Conservation (phyloP, 306 rosid genomes). For the Bauhinia variegata region DNA sequence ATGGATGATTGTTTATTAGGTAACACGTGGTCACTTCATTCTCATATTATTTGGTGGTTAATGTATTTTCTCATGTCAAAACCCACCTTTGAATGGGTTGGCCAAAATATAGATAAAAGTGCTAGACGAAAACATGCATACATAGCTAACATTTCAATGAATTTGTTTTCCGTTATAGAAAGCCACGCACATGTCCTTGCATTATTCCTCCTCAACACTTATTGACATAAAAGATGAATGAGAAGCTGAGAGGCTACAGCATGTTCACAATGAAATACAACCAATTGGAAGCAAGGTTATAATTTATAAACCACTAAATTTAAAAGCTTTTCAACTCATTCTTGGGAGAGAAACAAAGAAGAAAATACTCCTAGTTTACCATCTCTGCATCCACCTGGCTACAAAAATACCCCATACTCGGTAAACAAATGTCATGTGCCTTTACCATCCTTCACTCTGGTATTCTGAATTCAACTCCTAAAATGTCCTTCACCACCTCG, state of each 20-base stretch:
- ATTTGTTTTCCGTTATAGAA: constrained; percentile 6
- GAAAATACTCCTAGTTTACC: constrained; percentile 55
- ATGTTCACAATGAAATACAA: constrained; percentile 38
- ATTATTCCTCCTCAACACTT: constrained; percentile 62
- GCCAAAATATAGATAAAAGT: too few relatives aligned
- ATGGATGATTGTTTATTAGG: too few relatives aligned
- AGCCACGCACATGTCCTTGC: constrained; percentile 54
- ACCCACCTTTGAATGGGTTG: too few relatives aligned
- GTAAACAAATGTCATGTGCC: constrained; percentile 23
- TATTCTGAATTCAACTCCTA: constrained; percentile 97
- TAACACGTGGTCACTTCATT: too few relatives aligned
- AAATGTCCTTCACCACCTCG: constrained; percentile 90
- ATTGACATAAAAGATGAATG: constrained; percentile 60
- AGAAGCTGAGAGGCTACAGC: constrained; percentile 49
- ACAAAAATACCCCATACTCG: constrained; percentile 58
- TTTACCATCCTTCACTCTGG: constrained; percentile 62
- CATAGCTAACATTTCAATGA: too few relatives aligned
- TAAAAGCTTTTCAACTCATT: constrained; percentile 51
- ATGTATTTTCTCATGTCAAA: too few relatives aligned
- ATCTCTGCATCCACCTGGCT: constrained; percentile 70
- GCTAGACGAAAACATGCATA: too few relatives aligned
- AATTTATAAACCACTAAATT: constrained; percentile 65
- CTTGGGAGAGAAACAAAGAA: constrained; percentile 40
- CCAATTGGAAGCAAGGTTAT: constrained; percentile 46
- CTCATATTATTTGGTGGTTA: too few relatives aligned